Percentiles rank a stretch among this genome's conserved stretches.
These are phyloP conservation scores for Aspergillus ustus DNA, from an alignment of 2,329 filamentous ascomycete genomes.

Conservation along the genomic window DNA sequence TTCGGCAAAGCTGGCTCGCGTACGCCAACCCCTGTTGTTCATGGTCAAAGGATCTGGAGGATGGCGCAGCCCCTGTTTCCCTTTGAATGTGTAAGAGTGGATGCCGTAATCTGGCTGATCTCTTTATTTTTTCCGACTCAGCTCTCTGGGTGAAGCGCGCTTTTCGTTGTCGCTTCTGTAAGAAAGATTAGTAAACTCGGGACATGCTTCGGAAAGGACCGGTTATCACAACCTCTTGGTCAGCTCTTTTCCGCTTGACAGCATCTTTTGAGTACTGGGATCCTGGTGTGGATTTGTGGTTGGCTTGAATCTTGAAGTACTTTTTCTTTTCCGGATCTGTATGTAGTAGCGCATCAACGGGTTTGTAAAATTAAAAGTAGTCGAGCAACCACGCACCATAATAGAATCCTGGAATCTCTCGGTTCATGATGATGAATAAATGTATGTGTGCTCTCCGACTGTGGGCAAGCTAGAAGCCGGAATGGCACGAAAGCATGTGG, in stretches of 20 bases:
- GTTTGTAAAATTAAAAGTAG: background rate
- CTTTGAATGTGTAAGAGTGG: conserved; percentile 34
- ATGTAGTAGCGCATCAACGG: conserved; percentile 25
- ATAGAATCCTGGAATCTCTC: conserved; percentile 40
- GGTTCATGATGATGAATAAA: conserved; percentile 29
- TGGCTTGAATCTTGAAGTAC: conserved; percentile 69
- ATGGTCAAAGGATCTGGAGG: conserved; percentile 27
- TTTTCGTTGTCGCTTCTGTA: conserved; percentile 35
- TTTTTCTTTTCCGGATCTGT: conserved; percentile 59
- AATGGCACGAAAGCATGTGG: background rate
- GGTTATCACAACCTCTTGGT: conserved; percentile 41
- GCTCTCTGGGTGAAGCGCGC: conserved; percentile 31
- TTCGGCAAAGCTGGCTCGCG: conserved; percentile 37
- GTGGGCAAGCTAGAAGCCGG: background rate
- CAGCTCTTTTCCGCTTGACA: conserved; percentile 60
- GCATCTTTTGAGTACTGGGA: conserved; percentile 62
- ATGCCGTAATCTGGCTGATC: conserved; percentile 33
- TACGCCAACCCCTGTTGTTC: conserved; percentile 37
- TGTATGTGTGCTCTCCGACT: background rate
- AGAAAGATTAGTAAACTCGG: conserved; percentile 10
- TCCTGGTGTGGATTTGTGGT: conserved; percentile 54
- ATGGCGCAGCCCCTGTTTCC: conserved; percentile 33
- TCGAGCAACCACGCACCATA: conserved; percentile 30
- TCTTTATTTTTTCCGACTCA: conserved; percentile 40
- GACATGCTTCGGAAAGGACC: background rate